These are phyloP conservation scores for Nannochloris sp. DNA, from an alignment of 139 green algal genomes.

Conservation along the genomic window DNA sequence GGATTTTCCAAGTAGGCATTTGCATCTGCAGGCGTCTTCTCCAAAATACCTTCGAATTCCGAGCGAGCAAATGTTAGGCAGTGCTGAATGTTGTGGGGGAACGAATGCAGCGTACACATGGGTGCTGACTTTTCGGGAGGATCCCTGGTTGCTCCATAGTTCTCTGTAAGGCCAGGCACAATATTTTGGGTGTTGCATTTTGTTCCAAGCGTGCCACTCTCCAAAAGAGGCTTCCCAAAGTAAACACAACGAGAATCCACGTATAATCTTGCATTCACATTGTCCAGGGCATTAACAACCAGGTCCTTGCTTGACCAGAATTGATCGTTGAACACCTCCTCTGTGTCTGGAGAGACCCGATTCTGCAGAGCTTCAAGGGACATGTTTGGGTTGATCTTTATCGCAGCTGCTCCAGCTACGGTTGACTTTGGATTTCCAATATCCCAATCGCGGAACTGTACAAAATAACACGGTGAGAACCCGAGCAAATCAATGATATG, in stretches of 20 bases:
- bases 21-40: slow-evolving; percentile 80
- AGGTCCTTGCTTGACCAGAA: slow-evolving; percentile 88
- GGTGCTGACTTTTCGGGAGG: slow-evolving; percentile 91
- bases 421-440: slow-evolving; percentile 86
- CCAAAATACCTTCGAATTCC: slow-evolving; percentile 95
- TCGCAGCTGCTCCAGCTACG: slow-evolving; percentile 62
- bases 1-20: slow-evolving; percentile 82
- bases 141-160: slow-evolving; percentile 88
- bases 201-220: slow-evolving; percentile 85
- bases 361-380: slow-evolving; percentile 80
- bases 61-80: slow-evolving; percentile 85
- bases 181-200: slow-evolving; percentile 98
- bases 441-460: slow-evolving; percentile 84
- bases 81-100: slow-evolving; percentile 99
- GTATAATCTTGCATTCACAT: slow-evolving; percentile 90
- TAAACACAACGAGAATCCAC: slow-evolving; percentile 94
- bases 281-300: slow-evolving; percentile 97
- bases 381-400: slow-evolving; percentile 73
- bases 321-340: slow-evolving; percentile 83
- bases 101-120: slow-evolving; percentile 99
- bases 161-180: slow-evolving; percentile 88
- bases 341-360: slow-evolving; percentile 85
- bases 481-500: neutral
- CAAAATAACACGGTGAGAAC: neutral
- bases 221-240: slow-evolving; percentile 93